Evolutionary conservation across 139 green algal genomes (phyloP).

Genomic region (Axilococcus clingmanii): DNA sequence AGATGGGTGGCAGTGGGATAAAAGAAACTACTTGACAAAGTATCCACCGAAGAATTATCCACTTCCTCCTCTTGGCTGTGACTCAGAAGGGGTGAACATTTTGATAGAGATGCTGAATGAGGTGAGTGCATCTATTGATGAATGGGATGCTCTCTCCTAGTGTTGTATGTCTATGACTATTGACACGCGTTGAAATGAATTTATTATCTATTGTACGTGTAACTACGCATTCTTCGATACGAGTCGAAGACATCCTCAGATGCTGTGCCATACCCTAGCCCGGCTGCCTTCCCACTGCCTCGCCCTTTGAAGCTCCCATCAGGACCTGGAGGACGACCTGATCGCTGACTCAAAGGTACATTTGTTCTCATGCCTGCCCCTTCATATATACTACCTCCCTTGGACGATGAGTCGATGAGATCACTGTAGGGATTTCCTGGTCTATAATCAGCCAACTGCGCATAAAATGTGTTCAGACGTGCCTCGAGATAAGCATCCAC

Average conservation of each 20-base stretch:
- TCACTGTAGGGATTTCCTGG: constrained; percentile 29
- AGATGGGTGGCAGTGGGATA: constrained; percentile 58
- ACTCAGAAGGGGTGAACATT: constrained; percentile 18
- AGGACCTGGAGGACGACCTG: not conserved
- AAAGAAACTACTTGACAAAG: constrained; percentile 33
- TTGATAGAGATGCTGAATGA: constrained; percentile 34
- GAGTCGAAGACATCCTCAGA: constrained; percentile 27
- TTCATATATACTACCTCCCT: too few species aligned
- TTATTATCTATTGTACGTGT: constrained; percentile 38
- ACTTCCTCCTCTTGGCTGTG: constrained; percentile 28
- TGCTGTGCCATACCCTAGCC: constrained; percentile 9
- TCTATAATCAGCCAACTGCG: constrained; percentile 56
- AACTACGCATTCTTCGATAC: constrained; percentile 33
- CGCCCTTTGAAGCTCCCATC: constrained; percentile 8
- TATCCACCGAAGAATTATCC: constrained; percentile 36
- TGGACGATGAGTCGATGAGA: not conserved
- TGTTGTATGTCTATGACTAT: too few species aligned
- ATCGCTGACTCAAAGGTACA: not conserved
- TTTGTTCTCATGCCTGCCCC: not conserved
- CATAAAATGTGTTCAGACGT: constrained; percentile 63
- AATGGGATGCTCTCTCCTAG: too few species aligned
- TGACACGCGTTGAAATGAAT: not conserved
- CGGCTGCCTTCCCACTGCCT: not conserved
- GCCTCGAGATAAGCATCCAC: constrained; percentile 61
- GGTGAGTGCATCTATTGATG: too few species aligned